phyloP scores from a whole-genome alignment of 768 basidiomycete species.

The Lactifluus echinatus region DNA sequence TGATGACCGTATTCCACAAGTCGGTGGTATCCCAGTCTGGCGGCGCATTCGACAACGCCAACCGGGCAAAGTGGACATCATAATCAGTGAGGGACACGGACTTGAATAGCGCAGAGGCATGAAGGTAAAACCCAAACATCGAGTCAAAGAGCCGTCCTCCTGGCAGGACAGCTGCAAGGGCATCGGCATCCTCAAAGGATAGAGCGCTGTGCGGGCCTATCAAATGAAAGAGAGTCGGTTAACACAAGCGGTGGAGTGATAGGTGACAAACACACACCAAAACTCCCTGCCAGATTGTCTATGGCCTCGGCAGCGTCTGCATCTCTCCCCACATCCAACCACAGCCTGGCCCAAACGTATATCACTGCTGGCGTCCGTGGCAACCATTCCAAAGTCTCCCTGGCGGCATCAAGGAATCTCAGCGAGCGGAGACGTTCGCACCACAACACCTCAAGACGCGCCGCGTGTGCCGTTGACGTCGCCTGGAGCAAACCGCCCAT shows the following conservation, averaged over 20 bases:
- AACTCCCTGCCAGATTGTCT: constrained; percentile 65
- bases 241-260: not conserved
- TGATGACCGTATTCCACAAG: constrained; percentile 76
- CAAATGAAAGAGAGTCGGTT: constrained; percentile 14
- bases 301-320: constrained; percentile 68
- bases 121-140: constrained; percentile 67
- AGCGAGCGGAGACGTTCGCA: constrained; percentile 60
- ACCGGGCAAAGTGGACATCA: constrained; percentile 66
- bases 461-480: constrained; percentile 56
- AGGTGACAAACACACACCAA: constrained; percentile 42
- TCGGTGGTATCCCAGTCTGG: constrained; percentile 45
- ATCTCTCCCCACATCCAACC: constrained; percentile 53
- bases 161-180: constrained; percentile 55
- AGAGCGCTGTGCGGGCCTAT: constrained; percentile 44
- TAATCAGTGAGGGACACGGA: constrained; percentile 42
- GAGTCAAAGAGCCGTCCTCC: constrained; percentile 46
- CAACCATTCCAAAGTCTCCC: constrained; percentile 65
- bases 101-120: constrained; percentile 70
- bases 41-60: constrained; percentile 68
- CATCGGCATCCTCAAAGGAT: constrained; percentile 53
- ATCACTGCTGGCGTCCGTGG: constrained; percentile 68
- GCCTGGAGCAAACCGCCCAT: constrained; percentile 58
- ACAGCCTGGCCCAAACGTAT: constrained; percentile 64
- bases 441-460: constrained; percentile 60
- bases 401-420: constrained; percentile 51